These are phyloP conservation scores for Stephania yunnanensis DNA, from an alignment of 164 flowering plant genomes.

Conservation along the genomic window DNA sequence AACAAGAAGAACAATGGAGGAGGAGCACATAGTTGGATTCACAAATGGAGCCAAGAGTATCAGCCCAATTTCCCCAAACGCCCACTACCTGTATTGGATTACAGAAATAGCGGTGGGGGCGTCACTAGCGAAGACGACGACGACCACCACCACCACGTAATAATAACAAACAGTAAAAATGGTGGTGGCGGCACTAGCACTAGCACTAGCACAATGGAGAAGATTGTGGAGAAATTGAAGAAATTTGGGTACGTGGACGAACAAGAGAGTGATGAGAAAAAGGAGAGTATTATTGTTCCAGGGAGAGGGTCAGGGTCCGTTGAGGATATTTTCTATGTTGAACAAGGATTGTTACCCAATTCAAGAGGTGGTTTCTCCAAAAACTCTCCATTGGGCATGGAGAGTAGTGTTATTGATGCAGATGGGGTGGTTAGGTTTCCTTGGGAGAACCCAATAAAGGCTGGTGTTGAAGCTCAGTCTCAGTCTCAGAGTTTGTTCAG, in stretches of 20 bases:
- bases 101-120: slow-evolving; percentile 23
- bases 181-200: slow-evolving; percentile 15
- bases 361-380: slow-evolving; percentile 68
- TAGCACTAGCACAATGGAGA: slow-evolving; percentile 75
- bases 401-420: slow-evolving; percentile 27
- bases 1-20: slow-evolving; percentile 7
- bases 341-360: slow-evolving; percentile 81
- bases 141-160: too few species aligned
- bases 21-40: slow-evolving; percentile 3
- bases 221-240: slow-evolving; percentile 80
- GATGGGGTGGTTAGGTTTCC: slow-evolving; percentile 68
- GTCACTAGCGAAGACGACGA: slow-evolving; percentile 29
- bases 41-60: neutral
- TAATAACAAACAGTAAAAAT: neutral
- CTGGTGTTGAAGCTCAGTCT: slow-evolving; percentile 20
- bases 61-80: slow-evolving; percentile 30
- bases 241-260: slow-evolving; percentile 67
- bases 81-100: slow-evolving; percentile 41
- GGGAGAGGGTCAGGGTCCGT: slow-evolving; percentile 88
- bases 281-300: slow-evolving; percentile 21
- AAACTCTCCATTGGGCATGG: slow-evolving; percentile 45
- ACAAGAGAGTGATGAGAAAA: slow-evolving; percentile 20
- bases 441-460: slow-evolving; percentile 59
- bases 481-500: slow-evolving; percentile 20
- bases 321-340: slow-evolving; percentile 83